phyloP scores from a whole-genome alignment of 2,329 filamentous ascomycete species.

The Curvularia verruculosa region DNA sequence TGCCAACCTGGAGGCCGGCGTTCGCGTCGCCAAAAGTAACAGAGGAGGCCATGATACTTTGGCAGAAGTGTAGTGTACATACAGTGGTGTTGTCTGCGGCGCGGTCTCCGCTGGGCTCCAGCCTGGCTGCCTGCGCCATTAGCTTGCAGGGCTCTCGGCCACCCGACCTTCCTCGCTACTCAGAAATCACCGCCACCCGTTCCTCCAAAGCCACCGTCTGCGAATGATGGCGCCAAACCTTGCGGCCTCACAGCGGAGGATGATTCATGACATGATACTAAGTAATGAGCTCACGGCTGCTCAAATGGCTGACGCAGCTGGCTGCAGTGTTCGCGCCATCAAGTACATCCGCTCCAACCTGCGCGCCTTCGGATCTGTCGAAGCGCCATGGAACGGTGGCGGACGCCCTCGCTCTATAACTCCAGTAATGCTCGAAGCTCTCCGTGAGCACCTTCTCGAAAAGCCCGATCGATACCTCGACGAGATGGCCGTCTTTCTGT shows the following conservation, averaged over 20 bases:
- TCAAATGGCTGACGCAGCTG: constrained; percentile 9
- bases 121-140: no score
- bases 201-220: not conserved
- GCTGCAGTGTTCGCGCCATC: constrained; percentile 4
- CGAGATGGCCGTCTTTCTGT: no score
- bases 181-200: not conserved
- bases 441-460: no score
- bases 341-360: not conserved
- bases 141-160: constrained; percentile 2
- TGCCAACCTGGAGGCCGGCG: constrained; percentile 17
- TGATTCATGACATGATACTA: constrained; percentile 9
- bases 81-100: constrained; percentile 9
- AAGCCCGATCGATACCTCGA: no score
- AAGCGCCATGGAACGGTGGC: not conserved
- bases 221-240: constrained; percentile 6
- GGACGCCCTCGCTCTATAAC: no score
- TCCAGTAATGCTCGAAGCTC: no score
- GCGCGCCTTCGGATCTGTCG: not conserved
- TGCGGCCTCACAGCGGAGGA: constrained; percentile 2
- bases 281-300: constrained; percentile 5
- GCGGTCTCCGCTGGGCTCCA: constrained; percentile 9
- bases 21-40: constrained; percentile 17
- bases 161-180: not conserved
- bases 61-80: not conserved
- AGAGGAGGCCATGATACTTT: constrained; percentile 11